phyloP scores from a whole-genome alignment of 1,139 yeast genomes.

The Kluyveromyces sp. region DNA sequence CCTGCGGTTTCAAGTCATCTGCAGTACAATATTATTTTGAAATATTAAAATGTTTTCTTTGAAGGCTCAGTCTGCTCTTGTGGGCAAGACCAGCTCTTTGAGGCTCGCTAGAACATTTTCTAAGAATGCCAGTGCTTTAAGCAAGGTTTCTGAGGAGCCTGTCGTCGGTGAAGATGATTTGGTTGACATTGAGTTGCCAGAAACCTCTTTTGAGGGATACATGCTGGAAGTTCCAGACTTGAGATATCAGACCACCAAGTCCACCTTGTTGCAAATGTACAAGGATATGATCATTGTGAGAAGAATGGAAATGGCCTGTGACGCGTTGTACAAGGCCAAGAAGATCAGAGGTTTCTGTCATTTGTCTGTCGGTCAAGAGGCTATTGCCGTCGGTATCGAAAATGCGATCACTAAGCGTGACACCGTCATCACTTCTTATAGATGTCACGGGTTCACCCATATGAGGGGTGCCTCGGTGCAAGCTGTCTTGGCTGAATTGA shows the following conservation, averaged over 20 bases:
- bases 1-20: too few species aligned
- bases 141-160: conserved; percentile 22
- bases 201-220: conserved; percentile 78
- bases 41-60: not conserved
- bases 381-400: conserved; percentile 97
- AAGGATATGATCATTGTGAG: conserved; percentile 90
- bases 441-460: conserved; percentile 98
- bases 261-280: conserved; percentile 81
- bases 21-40: too few species aligned
- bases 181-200: conserved; percentile 54
- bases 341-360: conserved; percentile 98
- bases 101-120: conserved; percentile 15
- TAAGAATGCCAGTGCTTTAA: conserved; percentile 10
- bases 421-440: conserved; percentile 89
- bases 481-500: conserved; percentile 86
- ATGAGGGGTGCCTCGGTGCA: conserved; percentile 93
- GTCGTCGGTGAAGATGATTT: conserved; percentile 28
- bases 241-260: conserved; percentile 71
- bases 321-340: conserved; percentile 95
- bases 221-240: conserved; percentile 70
- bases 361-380: conserved; percentile 98
- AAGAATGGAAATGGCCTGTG: conserved; percentile 99
- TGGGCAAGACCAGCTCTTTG: conserved; percentile 7
- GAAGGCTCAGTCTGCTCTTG: not conserved
- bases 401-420: conserved; percentile 81